phyloP scores from a whole-genome alignment of 2,329 filamentous ascomycete genomes.

The Gaeumannomyces sp. region DNA sequence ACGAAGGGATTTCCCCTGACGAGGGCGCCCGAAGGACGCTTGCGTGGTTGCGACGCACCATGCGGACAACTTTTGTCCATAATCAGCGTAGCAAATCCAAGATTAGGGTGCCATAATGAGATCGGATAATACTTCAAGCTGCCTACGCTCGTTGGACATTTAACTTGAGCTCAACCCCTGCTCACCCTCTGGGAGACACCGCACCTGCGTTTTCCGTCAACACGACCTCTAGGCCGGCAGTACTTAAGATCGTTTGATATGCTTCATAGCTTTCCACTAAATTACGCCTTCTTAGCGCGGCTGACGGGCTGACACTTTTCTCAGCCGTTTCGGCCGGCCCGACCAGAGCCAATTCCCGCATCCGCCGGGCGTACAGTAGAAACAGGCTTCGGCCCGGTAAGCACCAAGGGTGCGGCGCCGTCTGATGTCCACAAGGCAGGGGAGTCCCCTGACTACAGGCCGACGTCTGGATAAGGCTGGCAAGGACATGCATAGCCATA shows the following conservation, averaged over 20 bases:
- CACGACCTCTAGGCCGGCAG: no score
- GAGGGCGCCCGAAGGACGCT: neutral
- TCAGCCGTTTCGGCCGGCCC: neutral
- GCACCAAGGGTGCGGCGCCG: no score
- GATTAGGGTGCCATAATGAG: neutral
- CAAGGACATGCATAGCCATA: neutral
- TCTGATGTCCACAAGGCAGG: neutral
- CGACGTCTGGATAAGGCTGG: neutral
- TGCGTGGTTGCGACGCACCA: neutral
- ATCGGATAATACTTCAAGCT: neutral
- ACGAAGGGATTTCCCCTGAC: neutral
- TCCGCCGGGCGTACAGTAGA: neutral
- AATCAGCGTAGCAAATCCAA: neutral
- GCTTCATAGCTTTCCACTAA: no score
- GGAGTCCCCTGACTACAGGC: no score
- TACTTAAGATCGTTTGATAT: no score
- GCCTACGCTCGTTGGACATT: no score
- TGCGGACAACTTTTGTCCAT: neutral
- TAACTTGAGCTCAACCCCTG: neutral
- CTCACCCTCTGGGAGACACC: neutral
- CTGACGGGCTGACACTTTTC: neutral
- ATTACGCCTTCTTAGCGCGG: neutral
- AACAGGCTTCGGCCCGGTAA: neutral
- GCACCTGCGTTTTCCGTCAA: no score
- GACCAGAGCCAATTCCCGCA: neutral